Conservation (phyloP, 768 basidiomycete genomes). For the Lepiota venenata region DNA sequence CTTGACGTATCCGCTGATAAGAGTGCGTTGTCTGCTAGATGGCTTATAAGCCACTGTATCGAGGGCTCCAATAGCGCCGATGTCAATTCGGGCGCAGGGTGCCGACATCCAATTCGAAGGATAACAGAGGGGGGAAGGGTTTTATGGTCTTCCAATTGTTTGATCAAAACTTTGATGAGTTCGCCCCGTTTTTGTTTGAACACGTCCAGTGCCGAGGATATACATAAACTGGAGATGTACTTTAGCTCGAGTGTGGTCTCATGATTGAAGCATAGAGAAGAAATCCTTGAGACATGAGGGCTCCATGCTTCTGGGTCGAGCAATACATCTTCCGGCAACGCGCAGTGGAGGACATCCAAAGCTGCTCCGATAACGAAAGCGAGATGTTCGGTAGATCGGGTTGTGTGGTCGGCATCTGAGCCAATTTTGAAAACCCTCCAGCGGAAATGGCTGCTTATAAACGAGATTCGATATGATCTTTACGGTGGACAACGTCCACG, state of each 20-base stretch:
- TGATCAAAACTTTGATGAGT: neutral
- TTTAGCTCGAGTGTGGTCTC: neutral
- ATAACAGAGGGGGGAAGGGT: neutral
- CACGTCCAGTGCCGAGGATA: neutral
- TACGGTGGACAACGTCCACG: slow-evolving; percentile 42
- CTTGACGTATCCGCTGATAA: neutral
- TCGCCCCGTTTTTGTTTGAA: neutral
- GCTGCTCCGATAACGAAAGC: slow-evolving; percentile 41
- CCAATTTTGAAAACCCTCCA: slow-evolving; percentile 35
- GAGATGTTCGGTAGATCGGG: slow-evolving; percentile 25
- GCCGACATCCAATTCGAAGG: neutral
- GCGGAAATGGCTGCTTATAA: slow-evolving; percentile 32
- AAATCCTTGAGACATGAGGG: slow-evolving; percentile 22
- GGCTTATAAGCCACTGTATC: slow-evolving; percentile 3
- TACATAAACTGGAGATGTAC: neutral
- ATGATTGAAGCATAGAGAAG: slow-evolving; percentile 1
- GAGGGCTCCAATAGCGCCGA: neutral
- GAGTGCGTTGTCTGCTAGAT: neutral
- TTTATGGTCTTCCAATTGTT: neutral
- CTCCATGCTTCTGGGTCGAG: slow-evolving; percentile 25
- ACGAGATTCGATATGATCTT: slow-evolving; percentile 40
- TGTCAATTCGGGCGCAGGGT: neutral
- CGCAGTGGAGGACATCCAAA: slow-evolving; percentile 31
- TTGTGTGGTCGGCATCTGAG: slow-evolving; percentile 27
- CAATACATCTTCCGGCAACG: neutral